phyloP scores from a whole-genome alignment of 2,329 filamentous ascomycete species.

The Cladosporium colombiae region DNA sequence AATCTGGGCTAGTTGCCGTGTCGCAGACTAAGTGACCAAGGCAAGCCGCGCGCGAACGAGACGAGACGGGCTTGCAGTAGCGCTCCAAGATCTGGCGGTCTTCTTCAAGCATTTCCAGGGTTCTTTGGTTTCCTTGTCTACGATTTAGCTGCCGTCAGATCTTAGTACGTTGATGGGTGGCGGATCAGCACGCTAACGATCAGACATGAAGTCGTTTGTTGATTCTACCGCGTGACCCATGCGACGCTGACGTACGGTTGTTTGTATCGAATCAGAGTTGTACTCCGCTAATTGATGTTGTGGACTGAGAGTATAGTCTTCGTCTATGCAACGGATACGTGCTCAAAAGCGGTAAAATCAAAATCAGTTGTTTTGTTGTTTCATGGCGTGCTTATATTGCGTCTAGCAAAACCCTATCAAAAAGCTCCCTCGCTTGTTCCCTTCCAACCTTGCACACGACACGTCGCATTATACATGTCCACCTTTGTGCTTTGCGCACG shows the following conservation, averaged over 20 bases:
- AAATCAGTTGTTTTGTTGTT: not conserved
- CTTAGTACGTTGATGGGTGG: not conserved
- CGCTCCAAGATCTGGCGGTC: constrained; percentile 13
- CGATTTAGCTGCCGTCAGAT: constrained; percentile 7
- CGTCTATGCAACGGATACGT: not conserved
- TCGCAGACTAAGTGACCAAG: constrained; percentile 3
- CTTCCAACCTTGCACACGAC: not conserved
- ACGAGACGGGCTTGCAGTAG: constrained; percentile 19
- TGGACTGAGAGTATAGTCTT: not conserved
- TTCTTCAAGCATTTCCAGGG: not conserved
- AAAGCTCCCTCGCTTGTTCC: not conserved
- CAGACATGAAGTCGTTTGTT: not conserved
- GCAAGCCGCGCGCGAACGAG: not conserved
- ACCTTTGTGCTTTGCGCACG: not conserved
- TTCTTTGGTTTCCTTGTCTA: not conserved
- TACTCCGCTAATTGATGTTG: too few relatives aligned
- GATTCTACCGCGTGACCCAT: not conserved
- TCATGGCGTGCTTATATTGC: not conserved
- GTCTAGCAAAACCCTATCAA: not conserved
- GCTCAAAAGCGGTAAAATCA: not conserved
- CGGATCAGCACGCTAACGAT: not conserved
- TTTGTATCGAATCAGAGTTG: not conserved
- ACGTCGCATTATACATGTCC: not conserved
- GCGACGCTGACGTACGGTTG: not conserved
- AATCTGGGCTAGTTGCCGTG: not conserved